A percentile compares a stretch with the other conserved stretches of the same genome.
These are phyloP conservation scores for Kurtzmaniella quercitrusa DNA, from an alignment of 1,139 yeast species.

Conservation along the genomic window DNA sequence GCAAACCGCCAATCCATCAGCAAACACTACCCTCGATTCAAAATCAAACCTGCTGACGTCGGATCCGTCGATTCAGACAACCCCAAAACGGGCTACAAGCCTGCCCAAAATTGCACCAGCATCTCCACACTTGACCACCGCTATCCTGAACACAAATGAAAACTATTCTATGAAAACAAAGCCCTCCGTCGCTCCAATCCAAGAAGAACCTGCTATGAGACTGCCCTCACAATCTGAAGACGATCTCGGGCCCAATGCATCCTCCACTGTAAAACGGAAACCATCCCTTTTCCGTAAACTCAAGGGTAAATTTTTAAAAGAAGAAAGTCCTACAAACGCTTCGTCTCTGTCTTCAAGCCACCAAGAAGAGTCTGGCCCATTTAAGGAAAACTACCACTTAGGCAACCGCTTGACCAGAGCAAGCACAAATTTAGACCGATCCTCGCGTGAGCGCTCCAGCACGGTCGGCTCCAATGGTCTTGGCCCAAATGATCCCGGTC, in stretches of 20 bases:
- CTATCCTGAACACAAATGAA: constrained; percentile 34
- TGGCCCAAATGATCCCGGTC: neutral
- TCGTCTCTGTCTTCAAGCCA: constrained; percentile 7
- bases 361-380: constrained; percentile 8
- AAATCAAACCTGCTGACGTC: too few relatives aligned
- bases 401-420: constrained; percentile 4
- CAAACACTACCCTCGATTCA: too few relatives aligned
- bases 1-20: constrained; percentile 1
- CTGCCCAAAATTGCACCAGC: constrained; percentile 13
- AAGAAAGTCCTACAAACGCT: constrained; percentile 9
- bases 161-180: constrained; percentile 28
- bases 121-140: constrained; percentile 24
- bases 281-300: constrained; percentile 29
- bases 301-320: constrained; percentile 26
- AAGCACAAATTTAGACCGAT: constrained; percentile 3
- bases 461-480: neutral
- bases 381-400: constrained; percentile 26
- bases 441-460: constrained; percentile 2
- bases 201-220: constrained; percentile 21
- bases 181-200: constrained; percentile 34
- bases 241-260: neutral
- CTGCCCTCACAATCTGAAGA: neutral
- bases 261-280: constrained; percentile 1
- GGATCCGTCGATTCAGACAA: too few relatives aligned
- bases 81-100: neutral